Evolutionary conservation across 345 rosid species (phyloP).

Genomic region (Excoecaria cochinchinensis): DNA sequence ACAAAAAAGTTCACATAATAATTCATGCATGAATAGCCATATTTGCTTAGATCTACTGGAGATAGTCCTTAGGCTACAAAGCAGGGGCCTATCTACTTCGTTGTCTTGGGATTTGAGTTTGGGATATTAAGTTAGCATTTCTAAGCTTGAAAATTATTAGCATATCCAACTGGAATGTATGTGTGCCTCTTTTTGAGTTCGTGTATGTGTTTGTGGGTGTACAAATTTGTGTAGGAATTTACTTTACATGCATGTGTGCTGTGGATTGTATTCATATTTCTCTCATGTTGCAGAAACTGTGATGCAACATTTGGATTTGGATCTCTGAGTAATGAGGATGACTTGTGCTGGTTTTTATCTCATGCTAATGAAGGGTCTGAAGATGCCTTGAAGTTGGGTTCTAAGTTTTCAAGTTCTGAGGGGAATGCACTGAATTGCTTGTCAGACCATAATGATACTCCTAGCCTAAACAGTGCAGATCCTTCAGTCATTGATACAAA

Average conservation of each 20-base stretch:
- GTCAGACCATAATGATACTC: conserved; percentile 39
- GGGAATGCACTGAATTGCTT: conserved; percentile 29
- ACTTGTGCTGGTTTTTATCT: conserved; percentile 66
- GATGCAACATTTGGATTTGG: conserved; percentile 76
- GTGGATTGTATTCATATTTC: background rate
- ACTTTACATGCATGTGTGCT: background rate
- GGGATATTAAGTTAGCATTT: background rate
- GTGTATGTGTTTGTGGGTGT: background rate
- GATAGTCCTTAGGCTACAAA: background rate
- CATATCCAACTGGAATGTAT: background rate
- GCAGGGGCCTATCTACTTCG: background rate
- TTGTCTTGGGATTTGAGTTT: background rate
- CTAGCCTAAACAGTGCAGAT: conserved; percentile 34
- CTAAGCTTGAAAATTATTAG: background rate
- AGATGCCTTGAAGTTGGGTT: conserved; percentile 41
- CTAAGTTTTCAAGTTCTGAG: conserved; percentile 38
- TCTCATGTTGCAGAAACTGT: conserved; percentile 59
- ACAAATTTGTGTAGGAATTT: background rate
- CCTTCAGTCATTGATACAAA: conserved; percentile 37
- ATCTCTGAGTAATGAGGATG: conserved; percentile 61
- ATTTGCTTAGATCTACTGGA: background rate
- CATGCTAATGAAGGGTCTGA: conserved; percentile 54
- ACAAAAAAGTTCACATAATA: background rate
- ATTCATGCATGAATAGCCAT: background rate
- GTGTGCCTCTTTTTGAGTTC: background rate